Percentiles rank a stretch among this genome's conserved stretches.
Evolutionary conservation across 2,329 filamentous ascomycete genomes (phyloP).

Genomic region (Colletotrichum sp.): DNA sequence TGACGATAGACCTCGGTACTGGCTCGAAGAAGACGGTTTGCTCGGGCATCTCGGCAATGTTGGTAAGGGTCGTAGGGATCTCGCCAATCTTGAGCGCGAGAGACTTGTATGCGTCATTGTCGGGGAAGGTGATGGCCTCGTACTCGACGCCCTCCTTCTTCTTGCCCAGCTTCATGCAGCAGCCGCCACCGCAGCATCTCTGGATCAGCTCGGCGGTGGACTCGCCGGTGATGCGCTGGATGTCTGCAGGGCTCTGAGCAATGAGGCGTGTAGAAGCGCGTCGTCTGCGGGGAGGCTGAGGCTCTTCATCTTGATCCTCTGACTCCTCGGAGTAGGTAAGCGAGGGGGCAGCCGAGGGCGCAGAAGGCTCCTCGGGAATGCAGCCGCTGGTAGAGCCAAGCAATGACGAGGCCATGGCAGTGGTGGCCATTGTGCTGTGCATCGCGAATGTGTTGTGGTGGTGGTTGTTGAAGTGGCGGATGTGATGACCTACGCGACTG

Average conservation of each 20-base stretch:
- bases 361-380: slow-evolving; percentile 48
- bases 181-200: slow-evolving; percentile 69
- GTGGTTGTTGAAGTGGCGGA: not conserved
- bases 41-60: slow-evolving; percentile 73
- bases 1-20: slow-evolving; percentile 44
- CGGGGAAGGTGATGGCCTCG: slow-evolving; percentile 64
- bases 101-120: slow-evolving; percentile 85
- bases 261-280: slow-evolving; percentile 75
- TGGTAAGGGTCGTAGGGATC: slow-evolving; percentile 76
- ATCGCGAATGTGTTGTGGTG: slow-evolving; percentile 3
- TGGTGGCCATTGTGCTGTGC: slow-evolving; percentile 34
- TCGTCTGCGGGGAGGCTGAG: slow-evolving; percentile 46
- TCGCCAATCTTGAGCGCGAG: slow-evolving; percentile 78
- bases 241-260: slow-evolving; percentile 66
- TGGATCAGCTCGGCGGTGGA: slow-evolving; percentile 66
- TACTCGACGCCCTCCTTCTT: slow-evolving; percentile 53
- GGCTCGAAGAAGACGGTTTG: slow-evolving; percentile 76
- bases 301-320: slow-evolving; percentile 60
- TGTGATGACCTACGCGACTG: not conserved
- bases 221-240: slow-evolving; percentile 69
- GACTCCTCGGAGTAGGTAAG: slow-evolving; percentile 69
- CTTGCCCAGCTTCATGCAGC: slow-evolving; percentile 58
- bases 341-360: slow-evolving; percentile 62
- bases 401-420: slow-evolving; percentile 42
- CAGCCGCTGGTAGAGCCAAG: slow-evolving; percentile 44